Conservation (phyloP, 352 stramenopile species). For the Globisporangium cylindrosporum region DNA sequence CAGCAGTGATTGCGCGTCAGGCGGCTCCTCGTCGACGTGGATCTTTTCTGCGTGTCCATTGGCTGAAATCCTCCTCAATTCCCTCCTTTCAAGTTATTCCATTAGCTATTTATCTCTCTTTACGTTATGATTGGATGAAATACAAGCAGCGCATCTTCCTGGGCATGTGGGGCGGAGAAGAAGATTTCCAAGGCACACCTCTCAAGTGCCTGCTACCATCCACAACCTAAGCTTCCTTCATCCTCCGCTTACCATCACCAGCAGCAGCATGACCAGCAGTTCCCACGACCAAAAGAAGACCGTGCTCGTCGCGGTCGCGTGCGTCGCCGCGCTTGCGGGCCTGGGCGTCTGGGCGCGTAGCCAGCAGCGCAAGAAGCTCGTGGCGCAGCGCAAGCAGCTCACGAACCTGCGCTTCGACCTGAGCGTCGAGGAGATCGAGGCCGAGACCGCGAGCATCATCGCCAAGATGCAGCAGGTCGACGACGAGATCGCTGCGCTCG, state of each 20-base stretch:
- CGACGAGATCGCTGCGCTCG: conserved; percentile 59
- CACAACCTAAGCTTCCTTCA: conserved; percentile 8
- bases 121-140: conserved; percentile 23
- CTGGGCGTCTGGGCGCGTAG: conserved; percentile 45
- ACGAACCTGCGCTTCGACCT: conserved; percentile 74
- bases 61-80: not conserved
- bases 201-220: not conserved
- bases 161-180: not conserved
- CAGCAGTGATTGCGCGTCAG: conserved; percentile 7
- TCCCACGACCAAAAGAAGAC: conserved; percentile 54
- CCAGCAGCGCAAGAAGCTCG: conserved; percentile 45
- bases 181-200: not conserved
- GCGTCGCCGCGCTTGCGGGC: conserved; percentile 41
- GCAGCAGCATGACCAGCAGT: conserved; percentile 3
- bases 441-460: conserved; percentile 61
- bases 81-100: not conserved
- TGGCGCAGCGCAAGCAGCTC: conserved; percentile 45
- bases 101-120: not conserved
- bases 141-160: not conserved
- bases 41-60: conserved; percentile 6
- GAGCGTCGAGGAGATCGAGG: conserved; percentile 70
- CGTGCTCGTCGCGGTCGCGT: conserved; percentile 48
- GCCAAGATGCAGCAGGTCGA: conserved; percentile 66
- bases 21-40: conserved; percentile 8
- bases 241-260: not conserved